Base-by-base conservation (phyloP, 2,329 filamentous ascomycete genomes). In the Onygenales sp. region DNA sequence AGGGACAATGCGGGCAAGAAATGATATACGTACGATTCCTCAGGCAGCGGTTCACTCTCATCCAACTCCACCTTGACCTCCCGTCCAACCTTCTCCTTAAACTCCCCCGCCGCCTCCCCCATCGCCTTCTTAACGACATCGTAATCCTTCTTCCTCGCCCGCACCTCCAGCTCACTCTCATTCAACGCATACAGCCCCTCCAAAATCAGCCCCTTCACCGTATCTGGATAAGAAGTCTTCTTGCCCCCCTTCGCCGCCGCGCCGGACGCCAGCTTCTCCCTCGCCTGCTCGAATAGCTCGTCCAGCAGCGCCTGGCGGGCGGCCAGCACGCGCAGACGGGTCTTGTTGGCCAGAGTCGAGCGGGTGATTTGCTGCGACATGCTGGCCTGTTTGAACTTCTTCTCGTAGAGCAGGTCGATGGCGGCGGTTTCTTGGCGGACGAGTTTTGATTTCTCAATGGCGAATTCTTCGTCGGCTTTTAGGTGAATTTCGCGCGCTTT, bases 361-460 rank as follows among this genome's bases (percentile, higher is more conserved):
- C 88, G 88, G 59, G 91, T 95, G 77, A 97, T 97, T 77, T 98
- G 93, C 81, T 97, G 93, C 58, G 89, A 92, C 88, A 97, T 95
- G 77, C 87, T 83, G 65, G 93, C 92, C 76, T 95, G 88, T 80
- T 96, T 98, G 83, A 94, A 94, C 79, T 97, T 97, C 84, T 95
- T 97, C 76, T 92, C 88, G 81, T 96, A 98, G 63, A 86, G 78
- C 61, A 79, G 78, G 76, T 98, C 93, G 78, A 98, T 97, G 72
- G 89, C 76, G 67, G 89, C 83, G 52, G 88, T 96, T 76, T 97
- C 93, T 75, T 94, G 85, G 70, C 89, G 92, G 64, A 97, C 93
- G 49, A 98, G 88, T 80, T 95, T 96, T 65, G 91, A 93, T 77
- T 98, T 98, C 72, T 98, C 93, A 70, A 96, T 97, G 70, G 89